A percentile compares a stretch with the other conserved stretches of the same genome.
Conservation (phyloP, 805 yeast species). For the Torulaspora indica region DNA sequence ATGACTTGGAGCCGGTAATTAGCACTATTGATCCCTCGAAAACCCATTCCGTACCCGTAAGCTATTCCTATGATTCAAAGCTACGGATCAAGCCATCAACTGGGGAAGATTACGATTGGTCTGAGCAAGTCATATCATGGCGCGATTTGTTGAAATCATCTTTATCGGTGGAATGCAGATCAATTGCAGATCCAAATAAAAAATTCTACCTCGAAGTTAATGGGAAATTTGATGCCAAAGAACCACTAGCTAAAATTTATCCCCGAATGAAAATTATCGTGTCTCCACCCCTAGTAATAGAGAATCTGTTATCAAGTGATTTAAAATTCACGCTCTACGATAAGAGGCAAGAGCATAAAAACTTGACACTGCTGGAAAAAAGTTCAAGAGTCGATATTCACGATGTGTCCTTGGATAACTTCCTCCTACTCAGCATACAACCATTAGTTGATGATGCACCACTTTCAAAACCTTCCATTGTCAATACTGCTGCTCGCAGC, state of each 20-base stretch:
- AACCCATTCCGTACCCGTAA: conserved; percentile 68
- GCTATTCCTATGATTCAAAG: conserved; percentile 53
- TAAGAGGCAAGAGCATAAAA: conserved; percentile 61
- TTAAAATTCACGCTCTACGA: conserved; percentile 71
- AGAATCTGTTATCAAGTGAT: conserved; percentile 81
- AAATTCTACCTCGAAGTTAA: conserved; percentile 67
- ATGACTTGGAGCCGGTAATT: conserved; percentile 33
- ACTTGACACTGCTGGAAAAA: conserved; percentile 56
- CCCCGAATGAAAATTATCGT: conserved; percentile 78
- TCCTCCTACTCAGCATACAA: conserved; percentile 64
- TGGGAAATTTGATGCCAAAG: conserved; percentile 58
- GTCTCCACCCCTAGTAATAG: conserved; percentile 81
- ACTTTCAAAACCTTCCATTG: conserved; percentile 36
- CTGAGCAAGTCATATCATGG: conserved; percentile 63
- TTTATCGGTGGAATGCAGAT: conserved; percentile 56
- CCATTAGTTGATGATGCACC: conserved; percentile 45
- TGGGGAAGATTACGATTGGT: conserved; percentile 61
- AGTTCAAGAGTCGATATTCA: conserved; percentile 74
- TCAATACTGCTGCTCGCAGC: conserved; percentile 49
- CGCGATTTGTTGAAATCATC: conserved; percentile 47
- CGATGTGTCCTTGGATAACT: conserved; percentile 67
- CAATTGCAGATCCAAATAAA: conserved; percentile 40
- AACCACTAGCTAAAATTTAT: conserved; percentile 66
- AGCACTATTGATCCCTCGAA: conserved; percentile 51
- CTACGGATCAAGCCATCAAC: conserved; percentile 61